These are phyloP conservation scores for Melanopsichium pennsylvanicum DNA, from an alignment of 1,284 basidiomycete species.

Conservation along the genomic window DNA sequence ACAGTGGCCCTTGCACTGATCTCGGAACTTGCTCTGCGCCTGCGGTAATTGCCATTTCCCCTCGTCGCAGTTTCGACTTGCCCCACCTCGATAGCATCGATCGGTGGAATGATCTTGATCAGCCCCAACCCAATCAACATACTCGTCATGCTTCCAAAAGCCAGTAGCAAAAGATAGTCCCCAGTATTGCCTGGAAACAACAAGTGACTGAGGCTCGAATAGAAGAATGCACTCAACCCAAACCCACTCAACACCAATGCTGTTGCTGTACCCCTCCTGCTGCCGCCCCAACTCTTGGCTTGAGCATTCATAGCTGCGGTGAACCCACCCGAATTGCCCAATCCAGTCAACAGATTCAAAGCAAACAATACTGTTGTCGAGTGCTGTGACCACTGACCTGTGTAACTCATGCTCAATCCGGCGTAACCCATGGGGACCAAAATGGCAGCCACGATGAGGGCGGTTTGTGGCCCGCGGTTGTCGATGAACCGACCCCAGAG, in stretches of 20 bases:
- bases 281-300: slow-evolving; percentile 58
- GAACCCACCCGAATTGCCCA: slow-evolving; percentile 61
- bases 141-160: slow-evolving; percentile 75
- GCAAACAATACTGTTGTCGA: slow-evolving; percentile 45
- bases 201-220: slow-evolving; percentile 74
- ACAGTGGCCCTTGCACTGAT: slow-evolving; percentile 48
- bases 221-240: slow-evolving; percentile 81
- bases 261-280: slow-evolving; percentile 73
- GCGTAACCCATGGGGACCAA: slow-evolving; percentile 55
- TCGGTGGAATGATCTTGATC: slow-evolving; percentile 72
- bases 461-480: slow-evolving; percentile 53
- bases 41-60: background rate
- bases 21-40: slow-evolving; percentile 50
- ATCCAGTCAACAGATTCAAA: slow-evolving; percentile 55
- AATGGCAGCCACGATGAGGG: slow-evolving; percentile 45
- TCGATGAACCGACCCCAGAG: slow-evolving; percentile 62
- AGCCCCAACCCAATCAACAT: slow-evolving; percentile 75
- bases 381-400: slow-evolving; percentile 31
- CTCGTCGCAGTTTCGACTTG: background rate
- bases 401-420: slow-evolving; percentile 43
- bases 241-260: slow-evolving; percentile 82
- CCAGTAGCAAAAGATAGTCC: slow-evolving; percentile 75
- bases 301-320: slow-evolving; percentile 65
- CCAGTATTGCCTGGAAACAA: slow-evolving; percentile 77
- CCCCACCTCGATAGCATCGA: slow-evolving; percentile 2